Conservation (phyloP, 495 filamentous ascomycete genomes). For the Penicillium coprophilum region DNA sequence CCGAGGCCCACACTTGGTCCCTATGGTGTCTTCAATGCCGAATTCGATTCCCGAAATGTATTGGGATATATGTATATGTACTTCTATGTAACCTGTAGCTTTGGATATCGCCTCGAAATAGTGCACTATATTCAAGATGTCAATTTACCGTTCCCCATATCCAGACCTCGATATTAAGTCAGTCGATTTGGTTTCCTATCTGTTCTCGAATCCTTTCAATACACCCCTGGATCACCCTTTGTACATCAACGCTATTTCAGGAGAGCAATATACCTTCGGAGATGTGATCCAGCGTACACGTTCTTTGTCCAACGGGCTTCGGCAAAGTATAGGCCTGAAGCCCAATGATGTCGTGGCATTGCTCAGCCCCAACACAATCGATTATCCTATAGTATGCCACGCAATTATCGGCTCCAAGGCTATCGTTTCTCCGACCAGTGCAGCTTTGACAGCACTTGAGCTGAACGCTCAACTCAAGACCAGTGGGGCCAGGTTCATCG, state of each 20-base stretch:
- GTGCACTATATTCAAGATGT: conserved; percentile 17
- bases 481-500: conserved; percentile 65
- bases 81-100: conserved; percentile 2
- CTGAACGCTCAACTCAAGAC: conserved; percentile 83
- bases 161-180: conserved; percentile 29
- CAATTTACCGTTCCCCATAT: conserved; percentile 29
- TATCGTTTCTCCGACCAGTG: conserved; percentile 73
- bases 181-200: conserved; percentile 63
- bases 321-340: conserved; percentile 63
- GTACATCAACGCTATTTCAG: conserved; percentile 60
- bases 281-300: conserved; percentile 59
- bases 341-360: conserved; percentile 69
- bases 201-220: conserved; percentile 55
- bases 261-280: conserved; percentile 65
- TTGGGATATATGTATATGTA: not conserved
- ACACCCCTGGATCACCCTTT: conserved; percentile 16
- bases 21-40: not conserved
- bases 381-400: conserved; percentile 63
- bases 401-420: conserved; percentile 76
- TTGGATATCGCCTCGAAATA: too few relatives aligned
- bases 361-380: conserved; percentile 66
- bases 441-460: conserved; percentile 74
- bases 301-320: conserved; percentile 72
- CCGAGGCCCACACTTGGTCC: not conserved
- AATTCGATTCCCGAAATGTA: not conserved